Conservation (phyloP, 495 filamentous ascomycete species). For the Penicillium maclennaniae region DNA sequence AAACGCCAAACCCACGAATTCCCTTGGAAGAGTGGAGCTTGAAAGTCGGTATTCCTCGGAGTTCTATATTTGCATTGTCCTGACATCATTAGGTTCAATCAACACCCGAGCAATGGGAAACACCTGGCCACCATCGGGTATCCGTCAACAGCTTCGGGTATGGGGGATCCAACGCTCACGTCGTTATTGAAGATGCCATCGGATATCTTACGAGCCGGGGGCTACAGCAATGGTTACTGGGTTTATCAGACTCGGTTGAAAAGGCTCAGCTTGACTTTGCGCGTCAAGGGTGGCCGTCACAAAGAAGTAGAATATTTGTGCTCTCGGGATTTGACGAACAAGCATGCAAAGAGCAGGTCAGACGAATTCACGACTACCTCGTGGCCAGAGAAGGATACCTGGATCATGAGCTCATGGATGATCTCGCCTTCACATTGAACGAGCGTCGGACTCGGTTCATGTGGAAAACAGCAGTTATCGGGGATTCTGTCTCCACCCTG, state of each 20-base stretch:
- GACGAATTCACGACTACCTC: slow-evolving; percentile 12
- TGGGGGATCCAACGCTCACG: slow-evolving; percentile 40
- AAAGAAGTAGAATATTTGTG: slow-evolving; percentile 10
- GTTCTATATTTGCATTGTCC: background rate
- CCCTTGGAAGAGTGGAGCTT: slow-evolving; percentile 28
- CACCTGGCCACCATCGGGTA: slow-evolving; percentile 22
- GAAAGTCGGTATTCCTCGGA: slow-evolving; percentile 10
- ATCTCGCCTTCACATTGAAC: slow-evolving; percentile 30
- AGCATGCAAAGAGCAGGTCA: slow-evolving; percentile 3
- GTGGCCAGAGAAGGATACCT: background rate
- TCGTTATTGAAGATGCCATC: slow-evolving; percentile 33
- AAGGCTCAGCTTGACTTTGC: background rate
- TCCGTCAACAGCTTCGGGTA: slow-evolving; percentile 39
- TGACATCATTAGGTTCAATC: slow-evolving; percentile 17
- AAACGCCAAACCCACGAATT: slow-evolving; percentile 26
- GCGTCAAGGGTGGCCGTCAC: background rate
- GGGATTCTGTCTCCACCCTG: slow-evolving; percentile 4
- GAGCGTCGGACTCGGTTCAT: slow-evolving; percentile 20
- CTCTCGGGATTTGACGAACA: slow-evolving; percentile 19
- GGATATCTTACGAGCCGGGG: slow-evolving; percentile 5
- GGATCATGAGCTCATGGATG: slow-evolving; percentile 12
- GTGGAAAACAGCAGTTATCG: slow-evolving; percentile 21
- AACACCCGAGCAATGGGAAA: slow-evolving; percentile 17
- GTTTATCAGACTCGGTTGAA: background rate
- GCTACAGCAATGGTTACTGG: background rate